phyloP scores from a whole-genome alignment of 2,329 filamentous ascomycete species.

The Diplodia intermedia region DNA sequence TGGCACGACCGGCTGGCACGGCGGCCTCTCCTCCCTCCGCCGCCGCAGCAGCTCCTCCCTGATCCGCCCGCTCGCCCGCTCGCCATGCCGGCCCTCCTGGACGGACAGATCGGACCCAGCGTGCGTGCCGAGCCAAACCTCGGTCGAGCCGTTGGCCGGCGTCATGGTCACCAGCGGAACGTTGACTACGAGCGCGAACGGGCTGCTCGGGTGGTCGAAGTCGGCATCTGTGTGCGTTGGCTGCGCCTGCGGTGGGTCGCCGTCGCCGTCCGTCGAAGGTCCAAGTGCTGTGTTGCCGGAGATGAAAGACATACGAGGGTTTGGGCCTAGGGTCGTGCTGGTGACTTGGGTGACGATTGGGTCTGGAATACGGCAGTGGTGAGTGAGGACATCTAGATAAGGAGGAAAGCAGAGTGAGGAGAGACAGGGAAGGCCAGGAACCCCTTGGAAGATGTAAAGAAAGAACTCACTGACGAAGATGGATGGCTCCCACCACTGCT shows the following conservation, averaged over 20 bases:
- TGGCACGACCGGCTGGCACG: conserved; percentile 59
- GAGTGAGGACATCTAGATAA: neutral
- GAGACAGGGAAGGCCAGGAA: too few species aligned
- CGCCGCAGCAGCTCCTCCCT: conserved; percentile 50
- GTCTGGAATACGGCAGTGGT: conserved; percentile 46
- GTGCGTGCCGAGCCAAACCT: conserved; percentile 67
- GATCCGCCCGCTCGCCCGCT: conserved; percentile 61
- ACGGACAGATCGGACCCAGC: conserved; percentile 43
- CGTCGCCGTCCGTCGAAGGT: conserved; percentile 47
- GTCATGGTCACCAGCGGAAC: conserved; percentile 60
- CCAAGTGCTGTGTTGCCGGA: conserved; percentile 66
- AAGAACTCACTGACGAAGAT: conserved; percentile 61
- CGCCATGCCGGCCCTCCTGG: conserved; percentile 60
- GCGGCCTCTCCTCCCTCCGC: conserved; percentile 50
- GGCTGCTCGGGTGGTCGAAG: conserved; percentile 61
- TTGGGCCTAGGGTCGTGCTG: conserved; percentile 61
- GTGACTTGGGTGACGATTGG: conserved; percentile 64
- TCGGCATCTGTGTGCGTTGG: conserved; percentile 67
- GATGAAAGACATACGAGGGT: conserved; percentile 64
- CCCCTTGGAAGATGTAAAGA: neutral
- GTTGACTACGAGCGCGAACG: conserved; percentile 64
- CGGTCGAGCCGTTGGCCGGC: conserved; percentile 62
- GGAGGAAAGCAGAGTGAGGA: neutral
- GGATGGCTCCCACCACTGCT: conserved; percentile 44
- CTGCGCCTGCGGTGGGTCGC: conserved; percentile 49